Evolutionary conservation across 225 moss, liverwort and hornwort genomes (phyloP).

Genomic region (Takakia lepidozioides): DNA sequence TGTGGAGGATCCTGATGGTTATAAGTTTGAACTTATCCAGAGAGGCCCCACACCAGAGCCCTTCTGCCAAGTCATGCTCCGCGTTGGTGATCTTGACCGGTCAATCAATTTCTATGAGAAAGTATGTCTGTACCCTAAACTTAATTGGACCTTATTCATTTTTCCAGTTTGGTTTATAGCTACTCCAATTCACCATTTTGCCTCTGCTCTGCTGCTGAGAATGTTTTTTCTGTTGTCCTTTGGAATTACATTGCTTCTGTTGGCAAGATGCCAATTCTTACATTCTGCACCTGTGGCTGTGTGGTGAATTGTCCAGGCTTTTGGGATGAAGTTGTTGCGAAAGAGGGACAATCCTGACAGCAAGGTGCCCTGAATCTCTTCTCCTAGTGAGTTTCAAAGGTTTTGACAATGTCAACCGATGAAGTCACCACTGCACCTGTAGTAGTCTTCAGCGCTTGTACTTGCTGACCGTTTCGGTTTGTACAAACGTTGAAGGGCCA

Average conservation of each 20-base stretch:
- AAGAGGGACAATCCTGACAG: constrained; percentile 68
- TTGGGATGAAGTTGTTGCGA: constrained; percentile 75
- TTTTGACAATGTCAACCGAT: no score
- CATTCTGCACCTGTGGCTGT: neutral
- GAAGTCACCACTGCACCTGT: no score
- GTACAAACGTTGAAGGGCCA: no score
- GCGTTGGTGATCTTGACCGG: constrained; percentile 84
- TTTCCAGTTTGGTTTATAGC: neutral
- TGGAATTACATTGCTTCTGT: no score
- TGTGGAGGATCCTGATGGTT: constrained; percentile 87
- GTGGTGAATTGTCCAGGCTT: constrained; percentile 48
- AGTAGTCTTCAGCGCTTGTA: no score
- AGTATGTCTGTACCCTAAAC: constrained; percentile 21
- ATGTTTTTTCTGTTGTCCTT: no score
- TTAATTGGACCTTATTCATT: neutral
- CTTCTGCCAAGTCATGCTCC: constrained; percentile 89
- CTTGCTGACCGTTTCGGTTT: no score
- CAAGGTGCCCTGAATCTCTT: constrained; percentile 31
- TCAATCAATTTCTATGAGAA: constrained; percentile 89
- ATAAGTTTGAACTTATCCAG: constrained; percentile 95
- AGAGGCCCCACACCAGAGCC: constrained; percentile 76
- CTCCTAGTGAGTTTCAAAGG: no score
- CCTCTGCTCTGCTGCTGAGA: no score
- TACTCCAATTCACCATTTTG: no score
- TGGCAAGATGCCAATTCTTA: no score